Percentiles rank a stretch among this genome's conserved stretches.
These are phyloP conservation scores for Beauveria bassiana DNA, from an alignment of 2,329 filamentous ascomycete species.

Conservation along the genomic window DNA sequence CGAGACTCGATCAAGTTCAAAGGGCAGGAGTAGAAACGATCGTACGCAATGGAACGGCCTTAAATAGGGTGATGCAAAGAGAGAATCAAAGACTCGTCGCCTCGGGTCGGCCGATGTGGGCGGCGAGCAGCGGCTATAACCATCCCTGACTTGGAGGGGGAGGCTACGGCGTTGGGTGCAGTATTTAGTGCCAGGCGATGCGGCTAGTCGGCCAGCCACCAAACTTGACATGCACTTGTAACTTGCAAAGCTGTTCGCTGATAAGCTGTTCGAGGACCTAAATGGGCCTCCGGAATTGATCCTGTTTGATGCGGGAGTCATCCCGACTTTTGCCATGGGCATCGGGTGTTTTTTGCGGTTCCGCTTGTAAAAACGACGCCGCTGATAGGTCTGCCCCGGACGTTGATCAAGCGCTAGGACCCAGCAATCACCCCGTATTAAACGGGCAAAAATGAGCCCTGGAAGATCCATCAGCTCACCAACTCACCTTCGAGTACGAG, in stretches of 20 bases:
- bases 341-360: neutral
- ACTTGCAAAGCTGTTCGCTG: neutral
- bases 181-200: neutral
- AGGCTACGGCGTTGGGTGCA: neutral
- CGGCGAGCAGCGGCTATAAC: neutral
- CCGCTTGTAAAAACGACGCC: neutral
- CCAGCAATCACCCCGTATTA: neutral
- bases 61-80: neutral
- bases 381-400: constrained; percentile 2
- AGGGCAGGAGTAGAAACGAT: neutral
- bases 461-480: neutral
- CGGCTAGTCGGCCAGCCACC: neutral
- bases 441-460: neutral
- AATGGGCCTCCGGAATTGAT: neutral
- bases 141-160: neutral
- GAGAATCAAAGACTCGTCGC: neutral
- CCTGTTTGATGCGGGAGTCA: neutral
- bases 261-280: neutral
- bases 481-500: too few species aligned
- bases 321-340: constrained; percentile 6
- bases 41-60: neutral
- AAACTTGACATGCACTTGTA: neutral
- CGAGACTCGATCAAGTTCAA: neutral
- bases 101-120: constrained; percentile 10
- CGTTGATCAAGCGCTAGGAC: neutral